phyloP scores from a whole-genome alignment of 2,329 filamentous ascomycete genomes.

The Botryosphaeria dothidea region DNA sequence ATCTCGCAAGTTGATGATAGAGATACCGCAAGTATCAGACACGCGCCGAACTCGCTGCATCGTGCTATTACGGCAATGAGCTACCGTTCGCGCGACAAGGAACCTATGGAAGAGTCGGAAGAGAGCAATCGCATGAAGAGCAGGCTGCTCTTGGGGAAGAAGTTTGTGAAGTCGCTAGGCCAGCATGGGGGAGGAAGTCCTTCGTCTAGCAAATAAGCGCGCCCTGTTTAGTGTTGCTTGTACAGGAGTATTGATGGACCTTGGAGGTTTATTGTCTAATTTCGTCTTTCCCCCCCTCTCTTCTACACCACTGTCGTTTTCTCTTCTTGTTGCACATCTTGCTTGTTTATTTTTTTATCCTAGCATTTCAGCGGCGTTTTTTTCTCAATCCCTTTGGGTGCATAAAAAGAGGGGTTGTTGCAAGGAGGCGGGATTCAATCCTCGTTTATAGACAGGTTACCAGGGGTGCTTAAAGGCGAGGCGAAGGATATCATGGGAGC shows the following conservation, averaged over 20 bases:
- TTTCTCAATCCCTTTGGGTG: neutral
- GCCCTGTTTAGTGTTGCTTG: neutral
- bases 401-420: slow-evolving; percentile 1
- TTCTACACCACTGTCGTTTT: neutral
- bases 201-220: neutral
- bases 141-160: slow-evolving; percentile 24
- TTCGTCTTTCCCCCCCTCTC: neutral
- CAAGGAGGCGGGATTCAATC: neutral
- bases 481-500: slow-evolving; percentile 1
- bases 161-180: slow-evolving; percentile 20
- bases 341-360: neutral
- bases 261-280: neutral
- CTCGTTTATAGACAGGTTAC: neutral
- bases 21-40: slow-evolving; percentile 29
- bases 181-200: neutral
- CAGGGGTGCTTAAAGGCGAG: neutral
- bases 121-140: slow-evolving; percentile 24
- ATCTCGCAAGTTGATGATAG: slow-evolving; percentile 13
- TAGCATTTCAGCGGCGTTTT: slow-evolving; percentile 13
- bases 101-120: slow-evolving; percentile 21
- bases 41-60: slow-evolving; percentile 33
- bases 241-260: neutral
- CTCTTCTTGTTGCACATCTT: neutral
- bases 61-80: slow-evolving; percentile 33
- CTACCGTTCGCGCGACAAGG: slow-evolving; percentile 19